A percentile compares a stretch with the other conserved stretches of the same genome.
Conservation (phyloP, 2,329 filamentous ascomycete species). For the Hypoxylon sp. region DNA sequence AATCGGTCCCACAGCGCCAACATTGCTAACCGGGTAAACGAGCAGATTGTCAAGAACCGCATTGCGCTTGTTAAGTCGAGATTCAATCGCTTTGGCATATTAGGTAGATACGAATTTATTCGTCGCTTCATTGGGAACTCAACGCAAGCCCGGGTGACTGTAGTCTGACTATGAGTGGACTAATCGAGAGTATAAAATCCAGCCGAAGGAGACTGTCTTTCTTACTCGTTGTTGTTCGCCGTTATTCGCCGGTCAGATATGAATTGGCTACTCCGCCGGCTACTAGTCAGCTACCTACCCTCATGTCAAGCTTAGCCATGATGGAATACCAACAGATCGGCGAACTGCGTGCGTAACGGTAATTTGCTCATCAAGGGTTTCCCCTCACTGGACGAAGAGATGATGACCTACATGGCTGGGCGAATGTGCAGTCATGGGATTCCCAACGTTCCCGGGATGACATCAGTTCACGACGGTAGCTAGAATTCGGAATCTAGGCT, state of each 20-base stretch:
- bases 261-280: slow-evolving; percentile 9
- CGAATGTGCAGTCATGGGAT: slow-evolving; percentile 13
- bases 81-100: background rate
- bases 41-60: background rate
- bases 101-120: background rate
- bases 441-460: slow-evolving; percentile 15
- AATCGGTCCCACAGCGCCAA: background rate
- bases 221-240: background rate
- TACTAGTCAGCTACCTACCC: slow-evolving; percentile 3
- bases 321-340: background rate
- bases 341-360: slow-evolving; percentile 2
- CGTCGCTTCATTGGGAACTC: background rate
- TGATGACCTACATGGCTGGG: slow-evolving; percentile 22
- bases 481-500: slow-evolving; percentile 20
- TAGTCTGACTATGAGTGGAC: slow-evolving; percentile 10
- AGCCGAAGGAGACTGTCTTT: background rate
- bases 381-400: slow-evolving; percentile 7
- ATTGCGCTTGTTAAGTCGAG: background rate
- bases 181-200: slow-evolving; percentile 2
- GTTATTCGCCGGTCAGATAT: slow-evolving; percentile 12
- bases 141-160: background rate
- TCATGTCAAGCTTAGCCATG: slow-evolving; percentile 6
- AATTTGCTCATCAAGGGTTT: slow-evolving; percentile 9
- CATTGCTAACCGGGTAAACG: background rate
- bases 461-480: slow-evolving; percentile 17